These are phyloP conservation scores for Saturnispora dispora DNA, from an alignment of 805 yeast genomes.

Conservation along the genomic window DNA sequence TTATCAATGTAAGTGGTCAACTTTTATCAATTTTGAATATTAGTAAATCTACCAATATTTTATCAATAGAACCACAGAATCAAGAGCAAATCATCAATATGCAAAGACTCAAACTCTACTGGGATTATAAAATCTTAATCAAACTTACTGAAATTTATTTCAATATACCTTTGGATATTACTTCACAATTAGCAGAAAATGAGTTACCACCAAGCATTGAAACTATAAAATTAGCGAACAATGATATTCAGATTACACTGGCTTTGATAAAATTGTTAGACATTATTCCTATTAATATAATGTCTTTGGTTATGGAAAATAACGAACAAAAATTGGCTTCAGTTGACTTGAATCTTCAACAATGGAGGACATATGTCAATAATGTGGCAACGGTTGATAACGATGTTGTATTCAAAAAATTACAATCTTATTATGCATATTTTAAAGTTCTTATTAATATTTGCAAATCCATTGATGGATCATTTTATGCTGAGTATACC, in stretches of 20 bases:
- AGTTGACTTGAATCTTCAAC: constrained; percentile 20
- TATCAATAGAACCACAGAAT: neutral
- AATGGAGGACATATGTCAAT: constrained; percentile 21
- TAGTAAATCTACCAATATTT: constrained; percentile 14
- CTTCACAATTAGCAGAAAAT: constrained; percentile 13
- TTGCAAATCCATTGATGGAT: constrained; percentile 12
- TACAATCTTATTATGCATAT: constrained; percentile 24
- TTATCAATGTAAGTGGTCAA: constrained; percentile 32
- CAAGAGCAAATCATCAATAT: constrained; percentile 18
- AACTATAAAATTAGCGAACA: constrained; percentile 26
- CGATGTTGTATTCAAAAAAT: constrained; percentile 18
- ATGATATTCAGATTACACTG: constrained; percentile 28
- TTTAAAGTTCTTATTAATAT: constrained; percentile 23
- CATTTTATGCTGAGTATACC: constrained; percentile 18
- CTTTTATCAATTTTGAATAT: constrained; percentile 40
- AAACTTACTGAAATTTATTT: constrained; percentile 24
- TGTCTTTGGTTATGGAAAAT: constrained; percentile 15
- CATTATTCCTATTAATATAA: constrained; percentile 25
- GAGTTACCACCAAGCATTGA: constrained; percentile 28
- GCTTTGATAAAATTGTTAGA: constrained; percentile 27
- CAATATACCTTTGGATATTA: constrained; percentile 15
- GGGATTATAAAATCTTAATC: constrained; percentile 33
- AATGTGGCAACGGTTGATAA: constrained; percentile 19
- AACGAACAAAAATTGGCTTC: constrained; percentile 11
- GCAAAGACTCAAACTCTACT: constrained; percentile 33